Conservation (phyloP, 75 land plant species). For the Picea sitchensis region DNA sequence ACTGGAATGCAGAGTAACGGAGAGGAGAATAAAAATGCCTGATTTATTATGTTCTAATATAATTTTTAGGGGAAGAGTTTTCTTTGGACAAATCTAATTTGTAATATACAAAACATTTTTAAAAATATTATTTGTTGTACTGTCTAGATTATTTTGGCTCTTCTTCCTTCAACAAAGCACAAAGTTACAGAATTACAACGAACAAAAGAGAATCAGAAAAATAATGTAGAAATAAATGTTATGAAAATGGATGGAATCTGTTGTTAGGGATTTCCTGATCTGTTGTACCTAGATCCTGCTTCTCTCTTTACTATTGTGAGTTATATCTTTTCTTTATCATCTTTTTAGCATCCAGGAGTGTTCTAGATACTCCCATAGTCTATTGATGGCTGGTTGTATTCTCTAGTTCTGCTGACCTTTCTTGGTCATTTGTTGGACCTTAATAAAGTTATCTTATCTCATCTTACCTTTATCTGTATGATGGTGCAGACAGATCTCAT, state of each 20-base stretch:
- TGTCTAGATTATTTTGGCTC: background rate
- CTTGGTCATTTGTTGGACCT: too few relatives aligned
- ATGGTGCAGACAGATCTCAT: too few relatives aligned
- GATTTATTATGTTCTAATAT: background rate
- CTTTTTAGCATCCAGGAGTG: too few relatives aligned
- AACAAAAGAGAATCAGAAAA: slow-evolving; percentile 1
- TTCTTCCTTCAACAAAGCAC: background rate
- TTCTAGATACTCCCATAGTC: too few relatives aligned
- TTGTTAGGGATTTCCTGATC: too few relatives aligned
- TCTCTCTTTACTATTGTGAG: too few relatives aligned
- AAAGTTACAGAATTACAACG: background rate
- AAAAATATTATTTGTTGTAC: background rate
- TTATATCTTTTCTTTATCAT: too few relatives aligned
- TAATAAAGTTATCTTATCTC: too few relatives aligned
- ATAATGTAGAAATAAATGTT: background rate
- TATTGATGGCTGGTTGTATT: too few relatives aligned
- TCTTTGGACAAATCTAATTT: background rate
- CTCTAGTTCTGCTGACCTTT: too few relatives aligned
- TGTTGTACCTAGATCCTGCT: too few relatives aligned
- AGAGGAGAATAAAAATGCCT: background rate
- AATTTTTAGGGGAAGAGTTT: background rate
- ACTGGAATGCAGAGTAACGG: background rate
- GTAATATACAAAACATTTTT: background rate
- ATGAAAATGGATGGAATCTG: background rate
- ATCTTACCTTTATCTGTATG: too few relatives aligned